These are phyloP conservation scores for Volvox carteri DNA, from an alignment of 163 green algal genomes.

Conservation along the genomic window DNA sequence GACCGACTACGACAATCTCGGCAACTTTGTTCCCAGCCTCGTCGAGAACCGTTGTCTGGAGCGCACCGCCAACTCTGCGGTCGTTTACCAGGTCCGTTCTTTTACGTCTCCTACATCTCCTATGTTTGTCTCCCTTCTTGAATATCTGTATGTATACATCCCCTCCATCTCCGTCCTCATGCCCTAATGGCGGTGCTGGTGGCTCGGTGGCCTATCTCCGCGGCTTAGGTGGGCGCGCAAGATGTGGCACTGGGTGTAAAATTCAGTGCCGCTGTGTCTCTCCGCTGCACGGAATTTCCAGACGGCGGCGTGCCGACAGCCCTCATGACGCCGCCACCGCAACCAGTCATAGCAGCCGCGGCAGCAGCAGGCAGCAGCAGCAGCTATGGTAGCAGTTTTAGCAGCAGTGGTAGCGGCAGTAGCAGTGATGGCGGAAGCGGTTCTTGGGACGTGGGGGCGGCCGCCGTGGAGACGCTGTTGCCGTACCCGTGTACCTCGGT, in stretches of 20 bases:
- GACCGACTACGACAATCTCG: conserved; percentile 85
- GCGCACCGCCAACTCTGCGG: conserved; percentile 61
- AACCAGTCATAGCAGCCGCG: not conserved
- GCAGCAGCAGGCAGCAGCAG: not conserved
- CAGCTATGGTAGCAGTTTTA: not conserved
- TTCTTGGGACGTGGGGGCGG: not conserved
- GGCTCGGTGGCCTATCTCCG: too few species aligned
- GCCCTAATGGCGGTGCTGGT: too few species aligned
- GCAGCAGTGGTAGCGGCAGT: not conserved
- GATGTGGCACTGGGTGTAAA: conserved; percentile 86
- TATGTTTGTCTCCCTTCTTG: too few species aligned
- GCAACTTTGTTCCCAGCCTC: conserved; percentile 85
- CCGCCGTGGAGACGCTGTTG: conserved; percentile 33
- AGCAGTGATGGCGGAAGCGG: not conserved
- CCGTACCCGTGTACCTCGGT: conserved; percentile 49
- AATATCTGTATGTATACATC: too few species aligned
- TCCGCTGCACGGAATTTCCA: conserved; percentile 82
- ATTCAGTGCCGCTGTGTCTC: conserved; percentile 81
- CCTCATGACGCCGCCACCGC: conserved; percentile 23
- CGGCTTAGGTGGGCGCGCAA: conserved; percentile 87
- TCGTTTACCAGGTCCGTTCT: conserved; percentile 71
- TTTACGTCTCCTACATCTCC: too few species aligned
- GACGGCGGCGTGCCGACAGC: conserved; percentile 27
- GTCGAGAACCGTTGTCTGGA: conserved; percentile 86
- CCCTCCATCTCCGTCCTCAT: too few species aligned